Evolutionary conservation across 202 grass and related monocot species (phyloP).

Genomic region (Hordeum pubiflorum): DNA sequence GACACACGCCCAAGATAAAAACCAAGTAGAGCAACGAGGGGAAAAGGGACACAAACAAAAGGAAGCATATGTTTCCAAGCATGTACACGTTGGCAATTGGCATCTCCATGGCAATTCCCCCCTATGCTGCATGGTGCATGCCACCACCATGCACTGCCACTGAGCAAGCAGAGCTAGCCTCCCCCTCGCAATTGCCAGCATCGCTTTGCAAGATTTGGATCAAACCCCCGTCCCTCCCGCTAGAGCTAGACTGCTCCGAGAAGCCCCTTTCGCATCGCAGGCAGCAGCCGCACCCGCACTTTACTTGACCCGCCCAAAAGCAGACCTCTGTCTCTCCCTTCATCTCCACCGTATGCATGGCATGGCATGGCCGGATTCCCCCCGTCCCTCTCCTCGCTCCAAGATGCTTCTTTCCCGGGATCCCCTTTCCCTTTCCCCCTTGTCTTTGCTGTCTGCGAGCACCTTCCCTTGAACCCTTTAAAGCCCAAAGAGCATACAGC

Average conservation of each 20-base stretch:
- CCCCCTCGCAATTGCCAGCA: background rate
- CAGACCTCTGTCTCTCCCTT: slow-evolving; percentile 11
- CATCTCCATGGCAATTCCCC: background rate
- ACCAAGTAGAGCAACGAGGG: too few species aligned
- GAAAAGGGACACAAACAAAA: background rate
- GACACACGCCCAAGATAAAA: too few species aligned
- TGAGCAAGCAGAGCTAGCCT: background rate
- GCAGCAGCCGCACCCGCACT: background rate
- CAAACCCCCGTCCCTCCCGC: background rate
- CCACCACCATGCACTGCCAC: too few species aligned
- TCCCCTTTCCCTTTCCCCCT: background rate
- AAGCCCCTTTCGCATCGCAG: slow-evolving; percentile 27
- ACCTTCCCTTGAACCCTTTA: slow-evolving; percentile 44
- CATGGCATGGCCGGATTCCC: slow-evolving; percentile 16
- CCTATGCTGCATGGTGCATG: background rate
- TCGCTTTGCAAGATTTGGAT: slow-evolving; percentile 37
- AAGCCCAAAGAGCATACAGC: slow-evolving; percentile 27
- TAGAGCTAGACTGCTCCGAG: background rate
- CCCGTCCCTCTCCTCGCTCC: background rate
- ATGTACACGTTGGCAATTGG: background rate
- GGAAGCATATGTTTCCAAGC: background rate
- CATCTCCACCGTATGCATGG: slow-evolving; percentile 1
- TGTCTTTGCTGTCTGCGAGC: slow-evolving; percentile 38
- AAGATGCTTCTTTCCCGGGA: slow-evolving; percentile 40
- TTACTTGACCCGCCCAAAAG: slow-evolving; percentile 44